Evolutionary conservation across 2,329 filamentous ascomycete genomes (phyloP).

Genomic region (Lasiodiplodia gonubiensis): DNA sequence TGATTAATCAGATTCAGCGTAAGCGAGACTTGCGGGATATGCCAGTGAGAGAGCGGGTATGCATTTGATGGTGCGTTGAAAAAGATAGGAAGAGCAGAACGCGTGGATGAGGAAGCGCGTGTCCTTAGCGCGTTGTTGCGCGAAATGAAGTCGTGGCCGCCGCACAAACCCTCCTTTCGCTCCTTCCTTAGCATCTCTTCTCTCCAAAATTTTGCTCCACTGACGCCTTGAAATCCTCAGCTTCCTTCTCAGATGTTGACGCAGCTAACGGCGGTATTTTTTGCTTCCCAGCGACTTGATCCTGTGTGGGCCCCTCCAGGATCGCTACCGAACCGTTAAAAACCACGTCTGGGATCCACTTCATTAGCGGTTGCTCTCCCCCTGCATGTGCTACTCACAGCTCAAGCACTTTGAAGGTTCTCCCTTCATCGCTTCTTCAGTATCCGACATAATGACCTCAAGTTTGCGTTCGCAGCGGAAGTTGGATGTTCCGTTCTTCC

Average conservation of each 20-base stretch:
- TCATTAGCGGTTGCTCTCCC: background rate
- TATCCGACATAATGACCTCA: background rate
- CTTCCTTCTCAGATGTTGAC: background rate
- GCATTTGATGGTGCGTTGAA: background rate
- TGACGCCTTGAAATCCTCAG: background rate
- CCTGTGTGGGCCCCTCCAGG: constrained; percentile 7
- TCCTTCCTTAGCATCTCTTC: background rate
- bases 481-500: too few relatives aligned
- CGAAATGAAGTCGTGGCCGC: background rate
- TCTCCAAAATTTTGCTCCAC: background rate
- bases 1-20: background rate
- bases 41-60: background rate
- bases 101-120: background rate
- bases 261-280: background rate
- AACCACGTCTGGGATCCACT: background rate
- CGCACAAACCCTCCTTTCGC: background rate
- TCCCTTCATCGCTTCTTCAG: background rate
- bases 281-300: background rate
- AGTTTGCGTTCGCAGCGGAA: too few relatives aligned
- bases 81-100: background rate
- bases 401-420: background rate
- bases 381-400: background rate
- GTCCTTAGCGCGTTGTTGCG: background rate
- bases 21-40: background rate
- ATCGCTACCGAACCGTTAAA: constrained; percentile 14